Evolutionary conservation across 257 asterid genomes (phyloP).

Genomic region (Sherardia arvensis): DNA sequence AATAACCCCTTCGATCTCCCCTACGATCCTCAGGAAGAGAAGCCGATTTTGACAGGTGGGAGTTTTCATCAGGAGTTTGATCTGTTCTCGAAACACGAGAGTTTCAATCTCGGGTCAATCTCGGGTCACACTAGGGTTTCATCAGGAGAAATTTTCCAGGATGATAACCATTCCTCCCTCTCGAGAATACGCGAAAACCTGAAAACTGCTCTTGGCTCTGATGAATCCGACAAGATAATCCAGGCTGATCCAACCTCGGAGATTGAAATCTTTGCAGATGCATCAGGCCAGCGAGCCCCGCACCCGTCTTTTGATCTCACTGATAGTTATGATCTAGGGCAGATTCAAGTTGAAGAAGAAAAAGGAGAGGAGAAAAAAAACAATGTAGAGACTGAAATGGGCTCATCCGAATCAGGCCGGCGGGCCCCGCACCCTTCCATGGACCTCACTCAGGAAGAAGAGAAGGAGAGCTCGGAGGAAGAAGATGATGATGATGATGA

Average conservation of each 20-base stretch:
- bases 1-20: constrained; percentile 89
- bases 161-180: constrained; percentile 10
- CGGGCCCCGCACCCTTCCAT: not conserved
- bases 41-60: constrained; percentile 70
- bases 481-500: not conserved
- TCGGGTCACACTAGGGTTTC: too few relatives aligned
- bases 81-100: constrained; percentile 52
- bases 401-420: not conserved
- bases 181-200: constrained; percentile 11
- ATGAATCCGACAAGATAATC: constrained; percentile 16
- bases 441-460: constrained; percentile 7
- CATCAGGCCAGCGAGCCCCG: not conserved
- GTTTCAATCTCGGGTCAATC: constrained; percentile 38
- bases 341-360: constrained; percentile 3
- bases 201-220: constrained; percentile 23
- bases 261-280: constrained; percentile 9
- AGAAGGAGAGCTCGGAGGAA: constrained; percentile 41
- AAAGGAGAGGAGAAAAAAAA: constrained; percentile 17
- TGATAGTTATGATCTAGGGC: not conserved
- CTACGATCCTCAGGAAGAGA: constrained; percentile 87
- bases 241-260: constrained; percentile 15
- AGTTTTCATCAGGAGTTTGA: constrained; percentile 61
- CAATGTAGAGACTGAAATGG: constrained; percentile 14
- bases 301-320: not conserved
- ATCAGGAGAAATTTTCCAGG: constrained; percentile 18